Conservation (phyloP, 2,329 filamentous ascomycete species). For the Fusarium clavum region DNA sequence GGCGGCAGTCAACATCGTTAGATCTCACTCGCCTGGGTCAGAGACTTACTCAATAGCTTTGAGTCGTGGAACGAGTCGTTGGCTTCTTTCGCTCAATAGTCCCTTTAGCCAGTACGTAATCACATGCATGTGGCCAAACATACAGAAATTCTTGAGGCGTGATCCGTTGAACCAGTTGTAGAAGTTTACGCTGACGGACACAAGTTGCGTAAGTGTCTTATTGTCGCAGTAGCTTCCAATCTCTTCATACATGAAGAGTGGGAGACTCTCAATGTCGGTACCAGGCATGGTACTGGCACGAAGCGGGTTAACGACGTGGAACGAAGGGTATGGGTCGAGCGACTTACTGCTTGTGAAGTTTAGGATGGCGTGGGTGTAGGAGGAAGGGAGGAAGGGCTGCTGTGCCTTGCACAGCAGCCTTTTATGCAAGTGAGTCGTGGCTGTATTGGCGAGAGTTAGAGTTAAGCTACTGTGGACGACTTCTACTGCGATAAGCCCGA, state of each 20-base stretch:
- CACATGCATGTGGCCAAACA: rapidly evolving
- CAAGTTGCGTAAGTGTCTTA: not conserved
- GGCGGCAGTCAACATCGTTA: not conserved
- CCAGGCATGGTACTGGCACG: not conserved
- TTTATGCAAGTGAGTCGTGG: too few species aligned
- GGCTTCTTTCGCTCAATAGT: not conserved
- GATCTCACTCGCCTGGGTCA: not conserved
- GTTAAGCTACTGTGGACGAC: too few species aligned
- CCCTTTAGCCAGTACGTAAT: not conserved
- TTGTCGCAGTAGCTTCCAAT: not conserved
- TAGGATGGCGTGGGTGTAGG: too few species aligned
- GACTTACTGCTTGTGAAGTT: too few species aligned
- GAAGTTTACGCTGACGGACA: not conserved
- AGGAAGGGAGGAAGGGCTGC: too few species aligned
- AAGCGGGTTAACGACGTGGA: too few species aligned
- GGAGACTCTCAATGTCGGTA: not conserved
- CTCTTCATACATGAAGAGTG: not conserved
- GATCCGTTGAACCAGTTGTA: not conserved
- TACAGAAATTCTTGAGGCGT: not conserved
- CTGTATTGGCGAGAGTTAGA: too few species aligned
- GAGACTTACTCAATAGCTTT: not conserved
- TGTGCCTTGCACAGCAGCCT: too few species aligned
- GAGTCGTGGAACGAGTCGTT: not conserved
- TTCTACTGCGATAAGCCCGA: too few species aligned
- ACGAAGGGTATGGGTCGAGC: too few species aligned